Evolutionary conservation across 2,329 filamentous ascomycete species (phyloP).

Genomic region (Nothophaeocryptopus gaeumannii): DNA sequence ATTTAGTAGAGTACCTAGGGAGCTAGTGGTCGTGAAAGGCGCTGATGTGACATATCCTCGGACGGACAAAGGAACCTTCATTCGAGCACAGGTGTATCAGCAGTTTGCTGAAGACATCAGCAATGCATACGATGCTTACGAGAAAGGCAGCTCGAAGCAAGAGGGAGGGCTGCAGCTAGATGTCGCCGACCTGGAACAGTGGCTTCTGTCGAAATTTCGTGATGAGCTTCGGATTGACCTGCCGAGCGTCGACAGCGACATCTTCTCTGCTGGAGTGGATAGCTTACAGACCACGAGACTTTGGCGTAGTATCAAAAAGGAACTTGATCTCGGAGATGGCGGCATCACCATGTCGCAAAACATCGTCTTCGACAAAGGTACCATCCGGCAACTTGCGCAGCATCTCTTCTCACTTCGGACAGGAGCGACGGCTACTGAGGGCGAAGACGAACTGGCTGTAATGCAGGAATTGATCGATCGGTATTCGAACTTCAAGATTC

Average conservation of each 20-base stretch:
- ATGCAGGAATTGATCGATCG: slow-evolving; percentile 49
- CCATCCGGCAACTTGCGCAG: slow-evolving; percentile 45
- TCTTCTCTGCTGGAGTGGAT: slow-evolving; percentile 37
- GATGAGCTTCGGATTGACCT: slow-evolving; percentile 28
- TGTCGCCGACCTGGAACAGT: slow-evolving; percentile 34
- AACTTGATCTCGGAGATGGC: slow-evolving; percentile 16
- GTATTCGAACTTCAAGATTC: slow-evolving; percentile 40
- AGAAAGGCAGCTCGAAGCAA: slow-evolving; percentile 12
- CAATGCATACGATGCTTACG: slow-evolving; percentile 39
- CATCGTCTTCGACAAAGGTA: slow-evolving; percentile 58
- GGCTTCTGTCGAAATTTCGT: slow-evolving; percentile 34
- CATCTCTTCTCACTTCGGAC: slow-evolving; percentile 46
- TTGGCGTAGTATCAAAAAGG: slow-evolving; percentile 25
- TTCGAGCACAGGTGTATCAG: slow-evolving; percentile 51
- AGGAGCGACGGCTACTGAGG: slow-evolving; percentile 33
- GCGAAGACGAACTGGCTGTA: slow-evolving; percentile 39
- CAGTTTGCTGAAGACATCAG: slow-evolving; percentile 50
- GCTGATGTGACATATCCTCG: slow-evolving; percentile 46
- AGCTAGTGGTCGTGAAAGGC: slow-evolving; percentile 53
- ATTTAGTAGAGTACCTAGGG: slow-evolving; percentile 53
- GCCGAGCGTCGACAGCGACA: slow-evolving; percentile 28
- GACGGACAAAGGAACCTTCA: slow-evolving; percentile 59
- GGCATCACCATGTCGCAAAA: slow-evolving; percentile 45
- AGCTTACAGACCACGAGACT: slow-evolving; percentile 34
- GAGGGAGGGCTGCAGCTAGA: slow-evolving; percentile 26